Conservation (phyloP, 148 eudicot species). For the Arbutus unedo region DNA sequence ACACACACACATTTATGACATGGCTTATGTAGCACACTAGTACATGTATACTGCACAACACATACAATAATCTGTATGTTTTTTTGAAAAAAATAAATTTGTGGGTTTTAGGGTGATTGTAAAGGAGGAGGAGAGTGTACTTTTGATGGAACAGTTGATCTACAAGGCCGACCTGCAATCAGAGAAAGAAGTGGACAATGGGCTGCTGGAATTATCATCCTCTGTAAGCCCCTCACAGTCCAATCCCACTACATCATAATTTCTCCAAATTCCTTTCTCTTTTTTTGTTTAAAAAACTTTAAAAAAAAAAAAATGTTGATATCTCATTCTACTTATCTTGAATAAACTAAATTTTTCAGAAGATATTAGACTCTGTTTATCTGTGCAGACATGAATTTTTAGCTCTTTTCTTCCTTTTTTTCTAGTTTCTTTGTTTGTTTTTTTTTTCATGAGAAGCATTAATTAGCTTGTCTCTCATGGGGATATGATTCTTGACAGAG, state of each 20-base stretch:
- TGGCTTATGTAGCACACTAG: background rate
- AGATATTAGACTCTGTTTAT: background rate
- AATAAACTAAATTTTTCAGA: background rate
- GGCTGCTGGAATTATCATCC: slow-evolving; percentile 60
- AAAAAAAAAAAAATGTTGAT: background rate
- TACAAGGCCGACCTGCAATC: slow-evolving; percentile 53
- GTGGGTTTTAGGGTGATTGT: slow-evolving; percentile 22
- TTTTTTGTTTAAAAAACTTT: background rate
- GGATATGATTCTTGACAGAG: too few relatives aligned
- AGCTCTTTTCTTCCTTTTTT: too few relatives aligned
- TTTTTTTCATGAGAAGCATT: background rate
- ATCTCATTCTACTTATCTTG: slow-evolving; percentile 20
- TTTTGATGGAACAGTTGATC: slow-evolving; percentile 72
- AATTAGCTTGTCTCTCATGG: too few relatives aligned
- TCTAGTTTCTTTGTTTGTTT: background rate
- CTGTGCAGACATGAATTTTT: background rate
- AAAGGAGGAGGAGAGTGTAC: slow-evolving; percentile 46
- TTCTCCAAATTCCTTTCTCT: background rate
- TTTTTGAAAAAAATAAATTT: background rate
- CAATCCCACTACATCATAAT: background rate
- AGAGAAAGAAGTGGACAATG: slow-evolving; percentile 62
- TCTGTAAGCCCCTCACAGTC: slow-evolving; percentile 33
- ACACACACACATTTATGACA: background rate
- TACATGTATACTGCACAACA: background rate
- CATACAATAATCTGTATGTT: background rate